A percentile compares a stretch with the other conserved stretches of the same genome.
Evolutionary conservation across 2,329 filamentous ascomycete genomes (phyloP).

Genomic region (Sclerotinia borealis): DNA sequence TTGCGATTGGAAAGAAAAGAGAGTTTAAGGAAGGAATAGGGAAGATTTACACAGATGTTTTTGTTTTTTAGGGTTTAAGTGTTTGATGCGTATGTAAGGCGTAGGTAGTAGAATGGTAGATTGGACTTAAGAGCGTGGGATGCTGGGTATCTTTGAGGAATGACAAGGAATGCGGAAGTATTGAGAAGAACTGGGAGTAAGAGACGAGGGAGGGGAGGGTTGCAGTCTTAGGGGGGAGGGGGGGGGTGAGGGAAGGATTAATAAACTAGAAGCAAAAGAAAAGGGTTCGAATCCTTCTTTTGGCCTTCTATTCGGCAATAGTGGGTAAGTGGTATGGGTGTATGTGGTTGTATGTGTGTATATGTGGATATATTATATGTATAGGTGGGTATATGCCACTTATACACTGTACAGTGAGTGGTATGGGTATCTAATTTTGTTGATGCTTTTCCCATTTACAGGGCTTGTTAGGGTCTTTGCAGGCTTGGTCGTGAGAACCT

Average conservation of each 20-base stretch:
- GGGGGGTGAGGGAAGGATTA: neutral
- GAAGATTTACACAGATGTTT: neutral
- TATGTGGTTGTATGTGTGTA: too few species aligned
- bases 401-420: too few species aligned
- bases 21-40: neutral
- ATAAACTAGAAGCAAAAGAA: neutral
- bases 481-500: neutral
- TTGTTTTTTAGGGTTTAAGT: neutral
- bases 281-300: constrained; percentile 9
- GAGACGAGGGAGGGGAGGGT: neutral
- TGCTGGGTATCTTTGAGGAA: neutral
- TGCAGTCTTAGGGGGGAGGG: neutral
- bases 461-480: neutral
- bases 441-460: neutral
- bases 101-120: neutral
- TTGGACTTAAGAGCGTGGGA: neutral
- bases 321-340: neutral
- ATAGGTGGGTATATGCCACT: too few species aligned
- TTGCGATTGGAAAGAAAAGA: neutral
- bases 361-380: too few species aligned
- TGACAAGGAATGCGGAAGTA: constrained; percentile 5
- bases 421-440: neutral
- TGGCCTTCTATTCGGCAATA: constrained; percentile 13
- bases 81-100: neutral
- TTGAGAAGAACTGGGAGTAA: neutral